phyloP scores from a whole-genome alignment of 2,329 filamentous ascomycete species.

The Fonsecaea monophora region DNA sequence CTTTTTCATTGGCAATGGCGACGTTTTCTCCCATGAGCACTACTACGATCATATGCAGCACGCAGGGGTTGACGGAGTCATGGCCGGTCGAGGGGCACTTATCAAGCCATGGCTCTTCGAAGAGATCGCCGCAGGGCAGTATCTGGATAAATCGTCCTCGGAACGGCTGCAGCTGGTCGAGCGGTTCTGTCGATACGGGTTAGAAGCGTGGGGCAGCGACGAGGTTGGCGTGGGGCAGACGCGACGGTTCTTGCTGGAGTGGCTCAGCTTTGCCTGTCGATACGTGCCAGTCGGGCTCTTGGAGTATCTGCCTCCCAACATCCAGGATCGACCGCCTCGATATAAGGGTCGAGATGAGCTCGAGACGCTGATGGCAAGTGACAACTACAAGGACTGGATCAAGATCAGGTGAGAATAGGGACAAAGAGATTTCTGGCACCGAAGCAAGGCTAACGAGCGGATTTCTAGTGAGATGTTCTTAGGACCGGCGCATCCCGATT shows the following conservation, averaged over 20 bases:
- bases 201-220: conserved; percentile 95
- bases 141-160: conserved; percentile 89
- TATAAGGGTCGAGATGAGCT: conserved; percentile 86
- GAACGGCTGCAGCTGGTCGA: conserved; percentile 87
- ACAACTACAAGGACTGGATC: conserved; percentile 96
- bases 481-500: conserved; percentile 85
- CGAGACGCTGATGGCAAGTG: conserved; percentile 89
- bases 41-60: conserved; percentile 80
- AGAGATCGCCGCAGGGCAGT: conserved; percentile 89
- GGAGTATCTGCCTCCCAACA: conserved; percentile 82
- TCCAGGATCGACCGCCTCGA: conserved; percentile 87
- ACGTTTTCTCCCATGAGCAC: conserved; percentile 91
- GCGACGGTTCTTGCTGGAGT: conserved; percentile 90
- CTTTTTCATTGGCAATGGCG: conserved; percentile 95
- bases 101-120: conserved; percentile 99
- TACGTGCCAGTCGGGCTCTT: conserved; percentile 90
- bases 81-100: conserved; percentile 94
- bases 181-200: conserved; percentile 86
- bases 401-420: conserved; percentile 81
- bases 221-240: conserved; percentile 92
- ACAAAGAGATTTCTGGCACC: conserved; percentile 32
- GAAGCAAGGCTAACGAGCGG: conserved; percentile 4
- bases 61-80: conserved; percentile 85
- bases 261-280: conserved; percentile 89
- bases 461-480: conserved; percentile 88